Conservation (phyloP, 345 rosid genomes). For the Euphorbia tirucalli region DNA sequence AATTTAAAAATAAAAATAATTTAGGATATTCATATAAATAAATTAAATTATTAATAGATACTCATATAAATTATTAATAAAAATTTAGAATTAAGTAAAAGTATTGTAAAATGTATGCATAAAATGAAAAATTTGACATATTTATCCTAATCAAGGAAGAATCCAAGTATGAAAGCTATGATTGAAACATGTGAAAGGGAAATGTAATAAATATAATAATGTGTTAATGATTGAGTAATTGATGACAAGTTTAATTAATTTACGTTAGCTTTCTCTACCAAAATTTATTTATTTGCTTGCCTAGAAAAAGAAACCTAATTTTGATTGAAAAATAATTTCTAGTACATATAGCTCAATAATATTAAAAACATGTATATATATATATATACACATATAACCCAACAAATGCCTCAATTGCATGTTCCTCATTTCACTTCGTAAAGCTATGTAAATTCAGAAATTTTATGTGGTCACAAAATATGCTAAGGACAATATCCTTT, state of each 20-base stretch:
- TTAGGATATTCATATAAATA: too few relatives aligned
- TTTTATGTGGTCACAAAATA: neutral
- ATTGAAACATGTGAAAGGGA: neutral
- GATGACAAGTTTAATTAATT: neutral
- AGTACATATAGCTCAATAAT: neutral
- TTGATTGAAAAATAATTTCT: too few relatives aligned
- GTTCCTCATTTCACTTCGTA: neutral
- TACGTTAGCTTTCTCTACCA: neutral
- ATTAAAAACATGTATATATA: neutral
- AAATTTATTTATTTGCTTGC: neutral
- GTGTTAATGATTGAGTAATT: conserved; percentile 1
- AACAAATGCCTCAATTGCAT: neutral
- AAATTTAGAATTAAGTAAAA: too few relatives aligned
- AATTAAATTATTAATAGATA: too few relatives aligned
- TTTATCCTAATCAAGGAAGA: neutral
- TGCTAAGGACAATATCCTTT: neutral
- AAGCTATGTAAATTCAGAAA: neutral
- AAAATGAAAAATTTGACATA: neutral
- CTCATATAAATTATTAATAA: too few relatives aligned
- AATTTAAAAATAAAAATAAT: too few relatives aligned
- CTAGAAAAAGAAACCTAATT: conserved; percentile 1
- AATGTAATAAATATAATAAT: neutral
- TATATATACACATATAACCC: too few relatives aligned
- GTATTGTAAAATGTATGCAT: too few relatives aligned
- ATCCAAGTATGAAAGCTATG: neutral